Evolutionary conservation across 2,329 filamentous ascomycete genomes (phyloP).

Genomic region (Truncatella angustata): DNA sequence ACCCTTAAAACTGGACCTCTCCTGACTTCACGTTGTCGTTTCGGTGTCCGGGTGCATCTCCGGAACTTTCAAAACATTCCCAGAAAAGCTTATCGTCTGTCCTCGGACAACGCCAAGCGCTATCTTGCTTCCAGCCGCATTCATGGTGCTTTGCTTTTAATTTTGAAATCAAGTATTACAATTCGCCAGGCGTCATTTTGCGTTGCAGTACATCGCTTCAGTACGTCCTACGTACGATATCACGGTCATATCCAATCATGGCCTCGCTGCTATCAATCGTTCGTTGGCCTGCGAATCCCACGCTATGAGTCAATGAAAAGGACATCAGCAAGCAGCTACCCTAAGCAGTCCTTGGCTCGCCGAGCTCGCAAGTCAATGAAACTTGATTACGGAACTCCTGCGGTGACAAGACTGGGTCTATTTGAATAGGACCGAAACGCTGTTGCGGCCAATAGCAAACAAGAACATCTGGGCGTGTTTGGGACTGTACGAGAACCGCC

Average conservation of each 20-base stretch:
- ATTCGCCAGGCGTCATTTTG: too few relatives aligned
- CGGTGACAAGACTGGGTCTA: constrained; percentile 5
- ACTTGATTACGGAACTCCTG: constrained; percentile 8
- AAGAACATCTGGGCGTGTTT: constrained; percentile 6
- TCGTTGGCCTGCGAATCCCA: not conserved
- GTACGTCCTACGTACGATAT: not conserved
- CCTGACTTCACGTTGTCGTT: not conserved
- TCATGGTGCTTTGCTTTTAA: not conserved
- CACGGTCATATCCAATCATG: not conserved
- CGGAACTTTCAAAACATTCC: not conserved
- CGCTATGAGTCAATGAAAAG: not conserved
- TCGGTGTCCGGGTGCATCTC: not conserved
- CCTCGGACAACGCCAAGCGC: constrained; percentile 1
- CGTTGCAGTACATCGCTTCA: not conserved
- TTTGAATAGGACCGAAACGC: constrained; percentile 8
- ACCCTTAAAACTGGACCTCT: not conserved
- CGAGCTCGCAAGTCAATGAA: constrained; percentile 8
- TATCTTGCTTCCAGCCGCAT: not conserved
- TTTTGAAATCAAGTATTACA: too few relatives aligned
- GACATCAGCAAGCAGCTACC: not conserved
- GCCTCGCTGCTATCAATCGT: not conserved
- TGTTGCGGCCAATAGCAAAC: constrained; percentile 2
- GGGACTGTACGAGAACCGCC: not conserved
- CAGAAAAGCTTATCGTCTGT: constrained; percentile 2
- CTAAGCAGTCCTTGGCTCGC: constrained; percentile 1